Base-by-base conservation (phyloP, 2,329 filamentous ascomycete species). In the Pestalotiopsis sp. region DNA sequence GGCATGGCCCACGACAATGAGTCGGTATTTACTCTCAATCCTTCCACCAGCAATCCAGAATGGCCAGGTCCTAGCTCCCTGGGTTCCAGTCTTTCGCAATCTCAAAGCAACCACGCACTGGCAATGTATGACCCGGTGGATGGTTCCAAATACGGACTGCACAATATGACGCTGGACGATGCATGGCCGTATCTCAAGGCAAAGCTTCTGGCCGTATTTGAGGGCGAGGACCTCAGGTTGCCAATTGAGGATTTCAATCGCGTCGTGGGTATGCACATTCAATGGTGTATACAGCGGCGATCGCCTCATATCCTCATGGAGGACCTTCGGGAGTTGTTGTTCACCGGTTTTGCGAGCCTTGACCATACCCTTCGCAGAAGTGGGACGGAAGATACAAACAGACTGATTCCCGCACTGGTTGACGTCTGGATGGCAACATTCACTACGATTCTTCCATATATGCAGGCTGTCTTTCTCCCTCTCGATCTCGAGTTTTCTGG, bases 401-500 rank as follows among this genome's bases (percentile, higher is more conserved):
- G 92, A 41, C 87, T 98, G n/a, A 94, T 98, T 25, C 93, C 94
- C 0, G 90, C 94, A 68, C 85, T 99, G 0, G 95, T 98, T 2
- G 94, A 97, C 77, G 90, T 98, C 77, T 99, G 96, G 96, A 89
- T 97, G 69, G 91, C 96, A 61, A 95, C 96, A 0, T 98, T 98
- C 75, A 95, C 94, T 2, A 92, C 89, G 6, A 93, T 98, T 49
- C 82, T 98, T 4, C 96, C 96, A 0, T 98, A 97, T 77, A 91
- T 99, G 75, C 95, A 98, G 82, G 94, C 95, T 1, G 95, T 98
- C 1, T 98, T 99, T 77, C 83, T 99, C 1, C 96, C 95, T 0
- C 83, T 99, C 1, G 96, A 99, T 76, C 88, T 97, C 12, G 96
- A 99, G 78, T 97, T 99, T 78, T 91, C 93, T 66, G 96, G 95